Evolutionary conservation across 805 yeast species (phyloP), one percentile per base, ranked within the genome.

Genomic region (Schwanniomyces vanrijiae): DNA sequence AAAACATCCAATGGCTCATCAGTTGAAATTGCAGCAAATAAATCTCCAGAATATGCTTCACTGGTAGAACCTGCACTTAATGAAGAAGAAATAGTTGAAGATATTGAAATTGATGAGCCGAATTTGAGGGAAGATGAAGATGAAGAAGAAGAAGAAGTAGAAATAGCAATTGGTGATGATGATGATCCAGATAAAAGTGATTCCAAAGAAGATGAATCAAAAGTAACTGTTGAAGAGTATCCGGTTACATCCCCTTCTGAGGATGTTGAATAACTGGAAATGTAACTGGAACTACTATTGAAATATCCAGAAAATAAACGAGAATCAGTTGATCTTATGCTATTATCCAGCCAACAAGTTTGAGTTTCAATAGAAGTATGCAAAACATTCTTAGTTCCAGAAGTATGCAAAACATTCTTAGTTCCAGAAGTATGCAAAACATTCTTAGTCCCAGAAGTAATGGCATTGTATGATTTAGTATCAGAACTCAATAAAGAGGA

Each of bases 1-100:
- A 82, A 82, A 42, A 77, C 70, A 0, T 69, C 46, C 6, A 73
- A 54, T 33, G 68, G 66, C 2, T 43, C 47, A 16, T 45, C 43
- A 1, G 52, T 76, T 38, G 73, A 71, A 45, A 84, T 69, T 11
- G 39, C 39, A 2, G 76, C 70, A 60, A 84, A 82, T n/a, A 84
- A 65, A 50, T 78, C 73, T 26, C 69, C 68, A 10, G 65, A 46
- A 49, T 57, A 55, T 42, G 43, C 45, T 14, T 47, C 55, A 22
- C 42, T 43, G n/a, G 42, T 3, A 20, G 28, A 7, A 13, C 31
- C 40, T 7, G 39, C n/a, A 14, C 19, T 16, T 13, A n/a, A 20
- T 21, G 41, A 25, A 11, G 37, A 16, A 11, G 40, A 20, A 31
- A 48, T 29, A 38, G 50, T 37, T 14, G 49, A 41, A 16, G 51